These are phyloP conservation scores for Neohortaea acidophila DNA, from an alignment of 495 filamentous ascomycete genomes.

Conservation along the genomic window DNA sequence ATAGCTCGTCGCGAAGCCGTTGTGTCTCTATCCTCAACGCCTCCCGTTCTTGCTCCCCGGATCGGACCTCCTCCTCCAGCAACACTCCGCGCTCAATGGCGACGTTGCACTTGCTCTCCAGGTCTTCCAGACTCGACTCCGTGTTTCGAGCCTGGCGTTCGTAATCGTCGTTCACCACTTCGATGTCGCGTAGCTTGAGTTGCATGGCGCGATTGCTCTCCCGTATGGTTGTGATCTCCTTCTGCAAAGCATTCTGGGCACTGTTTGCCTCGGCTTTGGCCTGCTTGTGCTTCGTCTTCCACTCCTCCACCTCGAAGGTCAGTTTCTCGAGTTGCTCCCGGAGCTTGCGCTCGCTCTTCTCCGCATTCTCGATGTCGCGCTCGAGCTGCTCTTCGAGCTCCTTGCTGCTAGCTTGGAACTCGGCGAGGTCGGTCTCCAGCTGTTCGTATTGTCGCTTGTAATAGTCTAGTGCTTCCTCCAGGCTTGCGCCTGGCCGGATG, in stretches of 20 bases:
- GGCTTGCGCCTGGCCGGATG: constrained; percentile 20
- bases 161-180: constrained; percentile 96
- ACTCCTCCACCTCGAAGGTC: constrained; percentile 85
- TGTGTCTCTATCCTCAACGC: constrained; percentile 74
- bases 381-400: constrained; percentile 92
- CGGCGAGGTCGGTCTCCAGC: constrained; percentile 76
- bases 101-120: constrained; percentile 92
- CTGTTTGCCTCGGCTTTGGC: constrained; percentile 70
- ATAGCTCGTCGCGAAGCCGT: constrained; percentile 72
- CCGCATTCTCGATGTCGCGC: constrained; percentile 88
- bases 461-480: constrained; percentile 65
- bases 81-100: constrained; percentile 83
- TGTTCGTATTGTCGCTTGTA: constrained; percentile 95
- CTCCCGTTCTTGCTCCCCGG: constrained; percentile 83
- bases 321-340: constrained; percentile 73
- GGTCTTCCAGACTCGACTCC: constrained; percentile 83
- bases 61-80: constrained; percentile 84
- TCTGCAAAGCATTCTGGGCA: constrained; percentile 77
- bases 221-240: constrained; percentile 83
- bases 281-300: constrained; percentile 98
- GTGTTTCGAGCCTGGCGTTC: constrained; percentile 90
- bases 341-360: constrained; percentile 75
- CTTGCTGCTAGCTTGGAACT: constrained; percentile 86
- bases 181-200: constrained; percentile 76
- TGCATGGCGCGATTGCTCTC: constrained; percentile 69